Conservation (phyloP, 2,329 filamentous ascomycete species). For the Verticillium zaregamsianum region DNA sequence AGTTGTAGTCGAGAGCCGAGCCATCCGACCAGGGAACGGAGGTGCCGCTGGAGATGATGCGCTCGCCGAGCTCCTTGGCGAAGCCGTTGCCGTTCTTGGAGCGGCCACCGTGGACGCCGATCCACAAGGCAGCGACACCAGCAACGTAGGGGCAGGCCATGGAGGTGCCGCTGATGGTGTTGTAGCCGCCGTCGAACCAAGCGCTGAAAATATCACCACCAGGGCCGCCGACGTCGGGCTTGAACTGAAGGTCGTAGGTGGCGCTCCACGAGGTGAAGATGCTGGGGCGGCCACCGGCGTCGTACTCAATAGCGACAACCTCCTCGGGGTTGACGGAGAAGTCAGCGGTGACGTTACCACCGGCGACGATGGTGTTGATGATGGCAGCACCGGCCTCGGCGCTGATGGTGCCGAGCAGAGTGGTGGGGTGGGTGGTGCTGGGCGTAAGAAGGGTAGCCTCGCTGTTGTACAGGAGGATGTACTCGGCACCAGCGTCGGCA, state of each 20-base stretch:
- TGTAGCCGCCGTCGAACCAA: constrained; percentile 30
- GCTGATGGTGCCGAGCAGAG: constrained; percentile 17
- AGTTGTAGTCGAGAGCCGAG: constrained; percentile 11
- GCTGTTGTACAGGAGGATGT: constrained; percentile 26
- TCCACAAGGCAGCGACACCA: constrained; percentile 33
- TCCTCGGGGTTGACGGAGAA: constrained; percentile 21
- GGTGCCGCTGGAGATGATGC: constrained; percentile 27
- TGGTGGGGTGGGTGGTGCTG: constrained; percentile 5
- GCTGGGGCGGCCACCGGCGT: constrained; percentile 27
- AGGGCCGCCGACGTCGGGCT: constrained; percentile 38
- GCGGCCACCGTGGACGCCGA: constrained; percentile 26
- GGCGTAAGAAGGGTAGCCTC: constrained; percentile 14
- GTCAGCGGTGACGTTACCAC: constrained; percentile 22
- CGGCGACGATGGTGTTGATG: constrained; percentile 18
- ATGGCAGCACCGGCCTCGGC: constrained; percentile 19
- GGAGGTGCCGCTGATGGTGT: constrained; percentile 40
- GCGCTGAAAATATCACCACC: constrained; percentile 37
- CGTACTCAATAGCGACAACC: constrained; percentile 16
- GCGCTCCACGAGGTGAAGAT: constrained; percentile 39
- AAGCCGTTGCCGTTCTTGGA: constrained; percentile 23
- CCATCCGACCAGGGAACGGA: constrained; percentile 20
- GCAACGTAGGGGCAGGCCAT: constrained; percentile 45
- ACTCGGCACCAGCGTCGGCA: constrained; percentile 18
- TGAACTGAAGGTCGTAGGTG: constrained; percentile 35
- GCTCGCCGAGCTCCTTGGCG: constrained; percentile 19